A percentile compares a stretch with the other conserved stretches of the same genome.
These are phyloP conservation scores for Calamus simplicifolius DNA, from an alignment of 176 grass and related monocot genomes.

Conservation along the genomic window DNA sequence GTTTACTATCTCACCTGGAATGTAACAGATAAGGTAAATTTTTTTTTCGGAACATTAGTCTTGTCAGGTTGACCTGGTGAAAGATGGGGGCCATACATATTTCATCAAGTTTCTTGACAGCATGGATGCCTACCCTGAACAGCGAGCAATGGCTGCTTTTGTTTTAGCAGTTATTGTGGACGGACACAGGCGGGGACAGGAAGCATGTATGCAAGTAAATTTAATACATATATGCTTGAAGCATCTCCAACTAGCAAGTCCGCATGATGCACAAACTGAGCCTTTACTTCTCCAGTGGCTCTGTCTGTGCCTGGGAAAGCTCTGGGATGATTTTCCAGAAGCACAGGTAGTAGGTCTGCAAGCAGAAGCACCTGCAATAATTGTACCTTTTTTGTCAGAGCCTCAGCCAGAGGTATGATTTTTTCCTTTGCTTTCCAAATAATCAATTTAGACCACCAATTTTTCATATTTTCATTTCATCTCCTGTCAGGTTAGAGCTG, in stretches of 20 bases:
- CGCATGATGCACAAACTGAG: slow-evolving; percentile 55
- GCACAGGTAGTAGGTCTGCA: slow-evolving; percentile 60
- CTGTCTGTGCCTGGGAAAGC: slow-evolving; percentile 92
- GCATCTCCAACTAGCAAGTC: slow-evolving; percentile 58
- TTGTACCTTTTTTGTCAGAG: slow-evolving; percentile 49
- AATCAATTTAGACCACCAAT: no score
- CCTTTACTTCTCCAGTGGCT: slow-evolving; percentile 98
- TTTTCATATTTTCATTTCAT: neutral
- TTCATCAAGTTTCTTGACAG: slow-evolving; percentile 96
- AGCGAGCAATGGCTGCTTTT: slow-evolving; percentile 95
- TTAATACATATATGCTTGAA: slow-evolving; percentile 85
- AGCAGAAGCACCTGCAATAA: slow-evolving; percentile 43
- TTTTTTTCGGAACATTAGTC: slow-evolving; percentile 43
- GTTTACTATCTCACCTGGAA: no score
- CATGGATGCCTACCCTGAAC: slow-evolving; percentile 85
- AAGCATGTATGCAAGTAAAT: slow-evolving; percentile 61
- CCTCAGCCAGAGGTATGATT: slow-evolving; percentile 81
- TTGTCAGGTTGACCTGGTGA: slow-evolving; percentile 95
- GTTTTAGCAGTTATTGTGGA: slow-evolving; percentile 94
- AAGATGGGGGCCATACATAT: slow-evolving; percentile 89
- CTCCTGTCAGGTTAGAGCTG: slow-evolving; percentile 78
- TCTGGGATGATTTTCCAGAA: slow-evolving; percentile 96
- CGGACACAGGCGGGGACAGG: slow-evolving; percentile 74
- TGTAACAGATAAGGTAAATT: neutral
- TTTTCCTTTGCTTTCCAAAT: neutral